Conservation (phyloP, 2,329 filamentous ascomycete genomes). For the Emydomyces testavorans region DNA sequence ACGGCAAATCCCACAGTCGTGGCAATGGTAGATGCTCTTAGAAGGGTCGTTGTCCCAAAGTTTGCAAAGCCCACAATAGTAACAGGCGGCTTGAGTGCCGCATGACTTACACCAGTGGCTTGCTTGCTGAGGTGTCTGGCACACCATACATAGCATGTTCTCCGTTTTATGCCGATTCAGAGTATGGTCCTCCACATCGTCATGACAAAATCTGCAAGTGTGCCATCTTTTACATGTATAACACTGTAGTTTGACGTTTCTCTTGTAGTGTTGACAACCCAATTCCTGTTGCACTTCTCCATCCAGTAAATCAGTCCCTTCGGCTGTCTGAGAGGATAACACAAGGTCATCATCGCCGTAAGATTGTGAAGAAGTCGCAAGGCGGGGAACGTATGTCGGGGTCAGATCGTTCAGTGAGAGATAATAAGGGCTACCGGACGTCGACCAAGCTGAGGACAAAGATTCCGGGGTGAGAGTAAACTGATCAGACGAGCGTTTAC, state of each 20-base stretch:
- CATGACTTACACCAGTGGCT: constrained; percentile 68
- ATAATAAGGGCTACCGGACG: constrained; percentile 29
- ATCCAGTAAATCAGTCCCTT: neutral
- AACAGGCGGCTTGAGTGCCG: constrained; percentile 65
- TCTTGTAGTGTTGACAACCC: constrained; percentile 84
- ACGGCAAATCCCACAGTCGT: constrained; percentile 89
- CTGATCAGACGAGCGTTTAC: constrained; percentile 23
- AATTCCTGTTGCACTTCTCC: constrained; percentile 34
- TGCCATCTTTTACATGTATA: constrained; percentile 85
- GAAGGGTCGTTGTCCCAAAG: constrained; percentile 88
- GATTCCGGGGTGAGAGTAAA: constrained; percentile 21
- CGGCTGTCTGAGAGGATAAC: neutral
- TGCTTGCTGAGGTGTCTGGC: constrained; percentile 70
- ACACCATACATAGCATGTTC: constrained; percentile 97
- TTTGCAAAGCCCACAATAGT: constrained; percentile 91
- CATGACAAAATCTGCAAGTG: constrained; percentile 88
- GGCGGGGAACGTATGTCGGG: constrained; percentile 53
- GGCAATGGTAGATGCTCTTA: constrained; percentile 91
- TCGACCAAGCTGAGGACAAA: constrained; percentile 21
- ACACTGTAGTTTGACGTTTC: constrained; percentile 94
- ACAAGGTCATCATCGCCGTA: constrained; percentile 10
- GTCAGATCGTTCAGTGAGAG: constrained; percentile 46
- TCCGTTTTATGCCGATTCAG: constrained; percentile 73
- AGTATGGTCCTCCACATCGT: constrained; percentile 65
- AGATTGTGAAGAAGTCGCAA: constrained; percentile 12